Base-by-base conservation (phyloP, 2,329 filamentous ascomycete genomes). In the Colletotrichum sp. region DNA sequence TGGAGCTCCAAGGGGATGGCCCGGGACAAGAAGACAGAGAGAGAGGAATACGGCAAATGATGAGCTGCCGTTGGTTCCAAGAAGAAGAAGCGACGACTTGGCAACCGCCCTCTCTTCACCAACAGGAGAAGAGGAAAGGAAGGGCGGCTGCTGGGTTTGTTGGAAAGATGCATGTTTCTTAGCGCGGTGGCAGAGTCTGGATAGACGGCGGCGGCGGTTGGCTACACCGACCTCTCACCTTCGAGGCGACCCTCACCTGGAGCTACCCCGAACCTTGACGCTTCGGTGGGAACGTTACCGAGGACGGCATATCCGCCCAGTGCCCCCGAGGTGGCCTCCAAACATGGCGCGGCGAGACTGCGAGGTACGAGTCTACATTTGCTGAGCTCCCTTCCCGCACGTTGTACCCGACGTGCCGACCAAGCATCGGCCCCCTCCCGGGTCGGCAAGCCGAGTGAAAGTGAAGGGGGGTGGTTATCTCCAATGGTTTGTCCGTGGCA, bases 191-290 rank as follows among this genome's bases (percentile, higher is more conserved):
- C n/a, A 49, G 44, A 49, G 44, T 49, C 44, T 49, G 44, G 44
- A 49, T 49, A 49, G 44, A 7, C 18, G 44, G 44, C 44, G 44
- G 44, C 44, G 44, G n/a, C 44, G 44, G 44, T 49, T 49, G 44
- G 44, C 44, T 13, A 49, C 44, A 49, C 44, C 44, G 44, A 21
- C 44, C 44, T 49, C 44, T 49, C 44, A 49, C 44, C 44, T 21
- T 49, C 7, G 62, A 67, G 63, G 63, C 72, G 72, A 72, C 68
- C 68, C 67, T 74, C 67, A 65, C 71, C 59, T 74, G 10, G 21
- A 39, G n/a, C 39, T 67, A 44, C 39, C 62, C 62, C 69, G 62
- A 75, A 63, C 62, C 52, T 28, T 28, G 39, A 30, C 36, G 21
- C 44, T 49, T 72, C 62, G 62, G 62, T 55, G 68, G 62, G 39